These are phyloP conservation scores for Galerina marginata DNA, from an alignment of 768 basidiomycete genomes.

Conservation along the genomic window DNA sequence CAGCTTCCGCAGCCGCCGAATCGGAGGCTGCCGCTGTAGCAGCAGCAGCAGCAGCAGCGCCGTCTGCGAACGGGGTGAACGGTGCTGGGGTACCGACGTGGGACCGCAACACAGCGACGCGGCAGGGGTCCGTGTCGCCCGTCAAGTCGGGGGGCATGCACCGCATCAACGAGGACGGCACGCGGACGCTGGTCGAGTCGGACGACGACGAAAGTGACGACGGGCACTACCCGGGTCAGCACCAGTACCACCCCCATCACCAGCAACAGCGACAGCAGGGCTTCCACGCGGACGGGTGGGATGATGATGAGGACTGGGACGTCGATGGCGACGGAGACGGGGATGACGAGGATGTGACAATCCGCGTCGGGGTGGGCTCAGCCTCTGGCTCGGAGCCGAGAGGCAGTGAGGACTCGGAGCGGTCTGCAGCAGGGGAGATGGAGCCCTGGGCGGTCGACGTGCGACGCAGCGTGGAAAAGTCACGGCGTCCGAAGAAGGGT, in stretches of 20 bases:
- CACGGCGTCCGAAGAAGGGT: constrained; percentile 72
- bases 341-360: constrained; percentile 77
- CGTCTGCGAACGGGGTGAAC: constrained; percentile 9
- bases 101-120: constrained; percentile 82
- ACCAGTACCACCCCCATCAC: neutral
- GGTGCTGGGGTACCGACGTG: constrained; percentile 52
- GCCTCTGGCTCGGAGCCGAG: constrained; percentile 51
- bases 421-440: constrained; percentile 26
- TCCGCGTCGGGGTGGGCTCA: constrained; percentile 41
- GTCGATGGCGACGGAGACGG: constrained; percentile 61
- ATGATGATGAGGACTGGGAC: constrained; percentile 83
- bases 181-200: constrained; percentile 22
- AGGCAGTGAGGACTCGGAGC: constrained; percentile 47
- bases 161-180: constrained; percentile 26
- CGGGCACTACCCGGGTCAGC: constrained; percentile 42
- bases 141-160: constrained; percentile 46
- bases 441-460: constrained; percentile 82
- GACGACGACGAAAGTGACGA: constrained; percentile 33
- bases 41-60: neutral
- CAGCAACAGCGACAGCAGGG: constrained; percentile 33
- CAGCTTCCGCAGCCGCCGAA: constrained; percentile 31
- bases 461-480: constrained; percentile 73
- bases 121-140: constrained; percentile 44
- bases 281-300: constrained; percentile 69
- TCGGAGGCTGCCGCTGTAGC: constrained; percentile 25